Evolutionary conservation across 768 basidiomycete genomes (phyloP).

Genomic region (Megacollybia marginata): DNA sequence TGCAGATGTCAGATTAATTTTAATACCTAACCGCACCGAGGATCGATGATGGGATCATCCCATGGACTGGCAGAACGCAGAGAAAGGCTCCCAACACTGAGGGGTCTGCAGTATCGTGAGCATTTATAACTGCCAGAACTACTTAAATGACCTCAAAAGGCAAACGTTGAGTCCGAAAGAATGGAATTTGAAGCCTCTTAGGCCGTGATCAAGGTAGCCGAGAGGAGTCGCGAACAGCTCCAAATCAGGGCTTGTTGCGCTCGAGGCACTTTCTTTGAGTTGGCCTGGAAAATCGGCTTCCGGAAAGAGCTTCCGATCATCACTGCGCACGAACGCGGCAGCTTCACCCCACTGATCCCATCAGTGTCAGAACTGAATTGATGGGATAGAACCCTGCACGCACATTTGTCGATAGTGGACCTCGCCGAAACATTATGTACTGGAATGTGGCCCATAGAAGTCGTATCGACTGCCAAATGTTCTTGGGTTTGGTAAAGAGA

Average conservation of each 20-base stretch:
- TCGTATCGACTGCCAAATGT: slow-evolving; percentile 16
- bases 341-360: slow-evolving; percentile 38
- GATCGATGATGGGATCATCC: slow-evolving; percentile 35
- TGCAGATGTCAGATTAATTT: neutral
- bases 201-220: slow-evolving; percentile 35
- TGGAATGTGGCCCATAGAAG: slow-evolving; percentile 25
- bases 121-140: neutral
- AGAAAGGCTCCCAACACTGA: slow-evolving; percentile 31
- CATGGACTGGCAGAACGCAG: slow-evolving; percentile 36
- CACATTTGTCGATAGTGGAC: slow-evolving; percentile 52
- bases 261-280: slow-evolving; percentile 38
- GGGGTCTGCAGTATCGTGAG: slow-evolving; percentile 22
- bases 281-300: slow-evolving; percentile 24
- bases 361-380: neutral
- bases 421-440: slow-evolving; percentile 39
- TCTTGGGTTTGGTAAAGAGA: slow-evolving; percentile 30
- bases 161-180: slow-evolving; percentile 35
- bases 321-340: slow-evolving; percentile 52
- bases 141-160: slow-evolving; percentile 27
- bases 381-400: slow-evolving; percentile 5
- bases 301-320: slow-evolving; percentile 44
- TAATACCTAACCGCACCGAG: slow-evolving; percentile 23
- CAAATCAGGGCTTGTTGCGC: slow-evolving; percentile 37
- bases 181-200: slow-evolving; percentile 23
- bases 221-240: slow-evolving; percentile 38